phyloP scores from a whole-genome alignment of 805 yeast species.

The Metschnikowia noctiluminum region DNA sequence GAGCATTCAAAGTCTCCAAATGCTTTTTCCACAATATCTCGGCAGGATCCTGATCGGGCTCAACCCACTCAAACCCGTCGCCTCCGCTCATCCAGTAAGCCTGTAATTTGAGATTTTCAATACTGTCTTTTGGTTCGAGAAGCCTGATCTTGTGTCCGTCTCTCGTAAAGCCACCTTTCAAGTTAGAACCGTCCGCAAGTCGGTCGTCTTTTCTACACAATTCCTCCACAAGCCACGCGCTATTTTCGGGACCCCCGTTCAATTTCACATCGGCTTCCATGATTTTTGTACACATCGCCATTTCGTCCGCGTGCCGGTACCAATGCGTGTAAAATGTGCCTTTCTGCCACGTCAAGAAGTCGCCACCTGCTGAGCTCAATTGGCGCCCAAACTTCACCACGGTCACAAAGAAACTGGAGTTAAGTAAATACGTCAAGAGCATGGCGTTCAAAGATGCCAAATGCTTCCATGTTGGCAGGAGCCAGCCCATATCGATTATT shows the following conservation, averaged over 20 bases:
- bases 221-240: slow-evolving; percentile 33
- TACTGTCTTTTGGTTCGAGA: slow-evolving; percentile 38
- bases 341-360: slow-evolving; percentile 55
- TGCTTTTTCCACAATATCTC: slow-evolving; percentile 45
- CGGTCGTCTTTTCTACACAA: slow-evolving; percentile 33
- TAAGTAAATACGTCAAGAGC: slow-evolving; percentile 37
- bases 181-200: slow-evolving; percentile 23
- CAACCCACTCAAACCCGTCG: slow-evolving; percentile 23
- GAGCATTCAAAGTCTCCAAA: slow-evolving; percentile 22
- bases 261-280: slow-evolving; percentile 62
- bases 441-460: slow-evolving; percentile 47
- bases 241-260: slow-evolving; percentile 36
- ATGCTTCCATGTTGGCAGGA: slow-evolving; percentile 35
- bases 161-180: slow-evolving; percentile 33
- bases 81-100: slow-evolving; percentile 81
- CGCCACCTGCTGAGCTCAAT: slow-evolving; percentile 47
- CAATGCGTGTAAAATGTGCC: slow-evolving; percentile 65
- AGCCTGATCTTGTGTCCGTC: slow-evolving; percentile 39
- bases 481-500: slow-evolving; percentile 37
- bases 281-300: slow-evolving; percentile 61
- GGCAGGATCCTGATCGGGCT: slow-evolving; percentile 23
- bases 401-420: slow-evolving; percentile 40
- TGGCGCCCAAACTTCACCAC: slow-evolving; percentile 41
- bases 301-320: slow-evolving; percentile 64
- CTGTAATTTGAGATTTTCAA: slow-evolving; percentile 64